These are phyloP conservation scores for Gastroboletus turbinatus DNA, from an alignment of 1,284 basidiomycete genomes.

Conservation along the genomic window DNA sequence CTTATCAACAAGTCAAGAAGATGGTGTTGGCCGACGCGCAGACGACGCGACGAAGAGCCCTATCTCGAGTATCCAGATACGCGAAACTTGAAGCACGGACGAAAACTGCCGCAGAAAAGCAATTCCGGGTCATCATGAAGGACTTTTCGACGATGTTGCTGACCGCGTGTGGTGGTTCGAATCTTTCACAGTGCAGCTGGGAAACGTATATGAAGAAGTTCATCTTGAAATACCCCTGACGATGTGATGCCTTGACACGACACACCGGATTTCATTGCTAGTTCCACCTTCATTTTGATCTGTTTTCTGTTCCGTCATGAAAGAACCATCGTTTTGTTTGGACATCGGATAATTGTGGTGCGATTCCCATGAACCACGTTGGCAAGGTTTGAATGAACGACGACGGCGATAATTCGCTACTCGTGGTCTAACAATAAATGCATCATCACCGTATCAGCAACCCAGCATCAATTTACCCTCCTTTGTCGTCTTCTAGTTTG, in stretches of 20 bases:
- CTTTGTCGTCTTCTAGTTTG: slow-evolving; percentile 1
- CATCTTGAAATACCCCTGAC: slow-evolving; percentile 63
- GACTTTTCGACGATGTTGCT: slow-evolving; percentile 36
- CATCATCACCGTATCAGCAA: slow-evolving; percentile 6
- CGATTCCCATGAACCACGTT: slow-evolving; percentile 5
- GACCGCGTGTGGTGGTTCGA: slow-evolving; percentile 49
- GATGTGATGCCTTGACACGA: neutral
- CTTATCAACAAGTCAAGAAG: slow-evolving; percentile 44
- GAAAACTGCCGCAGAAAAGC: slow-evolving; percentile 16
- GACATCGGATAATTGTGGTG: slow-evolving; percentile 3
- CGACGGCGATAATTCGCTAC: slow-evolving; percentile 15
- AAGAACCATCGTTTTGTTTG: slow-evolving; percentile 24
- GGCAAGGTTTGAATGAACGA: neutral
- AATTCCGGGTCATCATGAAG: slow-evolving; percentile 38
- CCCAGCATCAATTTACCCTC: slow-evolving; percentile 7
- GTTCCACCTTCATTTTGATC: slow-evolving; percentile 4
- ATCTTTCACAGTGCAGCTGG: slow-evolving; percentile 57
- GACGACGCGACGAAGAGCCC: slow-evolving; percentile 5
- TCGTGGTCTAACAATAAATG: slow-evolving; percentile 6
- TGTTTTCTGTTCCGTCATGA: slow-evolving; percentile 7
- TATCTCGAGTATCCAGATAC: slow-evolving; percentile 13
- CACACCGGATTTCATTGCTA: neutral
- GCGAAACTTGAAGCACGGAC: slow-evolving; percentile 13
- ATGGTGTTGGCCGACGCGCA: slow-evolving; percentile 34
- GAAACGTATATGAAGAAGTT: slow-evolving; percentile 57